phyloP scores from a whole-genome alignment of 2,329 filamentous ascomycete species.

The Ophiocordyceps camponoti-rufipedis region DNA sequence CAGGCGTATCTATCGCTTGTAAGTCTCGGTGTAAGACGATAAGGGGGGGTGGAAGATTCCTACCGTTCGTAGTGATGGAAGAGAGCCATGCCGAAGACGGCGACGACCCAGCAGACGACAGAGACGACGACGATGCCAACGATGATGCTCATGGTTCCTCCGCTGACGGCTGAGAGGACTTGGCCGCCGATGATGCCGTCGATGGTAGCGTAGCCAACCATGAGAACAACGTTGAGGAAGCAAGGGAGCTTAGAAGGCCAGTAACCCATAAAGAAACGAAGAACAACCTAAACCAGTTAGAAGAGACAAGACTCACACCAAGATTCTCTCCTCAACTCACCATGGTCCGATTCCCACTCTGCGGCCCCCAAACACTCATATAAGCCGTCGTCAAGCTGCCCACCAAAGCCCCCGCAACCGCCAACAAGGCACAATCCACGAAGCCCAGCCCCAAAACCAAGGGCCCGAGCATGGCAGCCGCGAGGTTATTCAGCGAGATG shows the following conservation, averaged over 20 bases:
- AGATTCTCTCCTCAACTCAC: slow-evolving; percentile 11
- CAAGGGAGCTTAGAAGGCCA: slow-evolving; percentile 19
- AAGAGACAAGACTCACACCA: slow-evolving; percentile 12
- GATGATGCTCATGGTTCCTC: slow-evolving; percentile 43
- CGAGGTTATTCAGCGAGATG: slow-evolving; percentile 27
- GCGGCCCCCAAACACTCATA: slow-evolving; percentile 60
- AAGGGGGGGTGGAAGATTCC: neutral
- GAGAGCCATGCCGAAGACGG: slow-evolving; percentile 29
- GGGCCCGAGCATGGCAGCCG: slow-evolving; percentile 53
- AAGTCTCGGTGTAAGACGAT: neutral
- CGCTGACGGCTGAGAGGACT: slow-evolving; percentile 56
- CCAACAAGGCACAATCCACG: slow-evolving; percentile 51
- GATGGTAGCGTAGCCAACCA: slow-evolving; percentile 60
- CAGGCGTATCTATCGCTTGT: slow-evolving; percentile 10
- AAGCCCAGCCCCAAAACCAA: slow-evolving; percentile 54
- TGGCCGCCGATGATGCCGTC: slow-evolving; percentile 70
- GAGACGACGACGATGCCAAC: slow-evolving; percentile 62
- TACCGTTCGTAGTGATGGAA: slow-evolving; percentile 56
- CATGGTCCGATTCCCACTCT: slow-evolving; percentile 63
- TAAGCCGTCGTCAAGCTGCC: slow-evolving; percentile 56
- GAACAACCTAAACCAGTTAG: slow-evolving; percentile 30
- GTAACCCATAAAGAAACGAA: slow-evolving; percentile 60
- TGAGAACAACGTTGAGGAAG: slow-evolving; percentile 31
- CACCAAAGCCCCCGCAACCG: slow-evolving; percentile 59
- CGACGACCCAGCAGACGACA: slow-evolving; percentile 56